These are phyloP conservation scores for Scytalidium sp. DNA, from an alignment of 2,329 filamentous ascomycete species.

Conservation along the genomic window DNA sequence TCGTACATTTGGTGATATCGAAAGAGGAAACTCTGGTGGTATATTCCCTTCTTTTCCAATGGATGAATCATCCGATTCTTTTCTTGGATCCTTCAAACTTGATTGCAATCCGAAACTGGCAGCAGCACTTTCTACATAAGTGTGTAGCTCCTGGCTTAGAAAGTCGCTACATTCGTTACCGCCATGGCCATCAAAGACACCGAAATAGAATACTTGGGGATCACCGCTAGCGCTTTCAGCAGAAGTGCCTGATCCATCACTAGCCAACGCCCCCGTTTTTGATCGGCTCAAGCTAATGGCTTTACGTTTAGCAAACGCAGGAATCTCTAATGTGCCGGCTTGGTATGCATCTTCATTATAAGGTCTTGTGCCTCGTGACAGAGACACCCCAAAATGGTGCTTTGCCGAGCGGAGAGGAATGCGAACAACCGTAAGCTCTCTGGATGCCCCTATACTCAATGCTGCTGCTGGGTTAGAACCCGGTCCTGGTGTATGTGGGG, in stretches of 20 bases:
- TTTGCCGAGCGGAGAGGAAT: slow-evolving; percentile 93
- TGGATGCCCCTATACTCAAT: slow-evolving; percentile 54
- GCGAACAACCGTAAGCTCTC: slow-evolving; percentile 89
- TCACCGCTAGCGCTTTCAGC: slow-evolving; percentile 81
- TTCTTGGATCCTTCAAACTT: slow-evolving; percentile 53
- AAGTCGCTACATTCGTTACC: slow-evolving; percentile 87
- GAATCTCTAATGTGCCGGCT: slow-evolving; percentile 88
- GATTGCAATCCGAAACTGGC: slow-evolving; percentile 74
- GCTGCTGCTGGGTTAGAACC: slow-evolving; percentile 57
- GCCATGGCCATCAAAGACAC: slow-evolving; percentile 93
- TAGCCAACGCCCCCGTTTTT: slow-evolving; percentile 8
- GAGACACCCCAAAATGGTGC: slow-evolving; percentile 85
- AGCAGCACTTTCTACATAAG: slow-evolving; percentile 82
- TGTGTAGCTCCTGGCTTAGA: slow-evolving; percentile 77
- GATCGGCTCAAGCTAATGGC: slow-evolving; percentile 55
- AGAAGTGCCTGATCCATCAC: slow-evolving; percentile 55
- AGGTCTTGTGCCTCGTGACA: slow-evolving; percentile 75
- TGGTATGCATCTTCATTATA: slow-evolving; percentile 96
- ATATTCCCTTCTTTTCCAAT: background rate
- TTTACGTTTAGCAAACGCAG: slow-evolving; percentile 82
- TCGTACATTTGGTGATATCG: background rate
- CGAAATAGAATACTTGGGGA: slow-evolving; percentile 97
- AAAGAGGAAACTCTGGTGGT: background rate
- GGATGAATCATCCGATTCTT: background rate
- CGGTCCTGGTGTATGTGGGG: slow-evolving; percentile 63